Evolutionary conservation across 208 protist genomes (phyloP), one percentile per base, ranked within the genome.

Genomic region (Trypanosoma theileri): DNA sequence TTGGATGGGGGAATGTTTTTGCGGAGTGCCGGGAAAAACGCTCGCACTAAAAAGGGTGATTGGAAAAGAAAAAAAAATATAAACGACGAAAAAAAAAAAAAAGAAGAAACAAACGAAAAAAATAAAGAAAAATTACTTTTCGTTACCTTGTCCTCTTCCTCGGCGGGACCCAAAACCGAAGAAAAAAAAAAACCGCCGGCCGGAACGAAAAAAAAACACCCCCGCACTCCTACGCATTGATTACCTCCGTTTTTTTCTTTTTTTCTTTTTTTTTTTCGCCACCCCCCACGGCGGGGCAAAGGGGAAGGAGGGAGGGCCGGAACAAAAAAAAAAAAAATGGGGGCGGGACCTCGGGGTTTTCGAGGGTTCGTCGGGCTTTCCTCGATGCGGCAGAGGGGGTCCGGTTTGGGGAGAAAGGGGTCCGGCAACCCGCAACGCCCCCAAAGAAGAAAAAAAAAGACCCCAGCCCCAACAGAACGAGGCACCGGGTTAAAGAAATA

Each of bases 1-100:
- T 1, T 92, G 85, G 82, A 79, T 95, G 75, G 52, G 81, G 10
- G 66, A 65, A 8, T 95, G 89, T 71, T 82, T 95, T 66, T 93
- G 81, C 71, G 83, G 71, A 3, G 87, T 93, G n/a, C 90, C 90
- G 10, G 64, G 78, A 51, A 73, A 80, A n/a, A 70, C 74, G 35
- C 79, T 81, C 35, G 59, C 71, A 13, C 59, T 79, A 28, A 80
- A 63, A 24, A 44, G 58, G 4, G 56, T n/a, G 17, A 42, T 54
- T 1, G 69, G 3, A 58, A 67, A 22, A 28, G 19, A 63, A 53
- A 52, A 51, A 31, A 31, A 19, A 59, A 41, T 50, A 31, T 12
- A 35, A 1, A 1, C 28, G 28, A 35, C 1, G 6, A 35, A 35
- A 35, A n/a, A n/a, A n/a, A n/a, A n/a, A n/a, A n/a, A n/a, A 67